Evolutionary conservation across 2,329 filamentous ascomycete species (phyloP), one percentile per base, ranked within the genome.

Genomic region (Colletotrichum echinochloae): DNA sequence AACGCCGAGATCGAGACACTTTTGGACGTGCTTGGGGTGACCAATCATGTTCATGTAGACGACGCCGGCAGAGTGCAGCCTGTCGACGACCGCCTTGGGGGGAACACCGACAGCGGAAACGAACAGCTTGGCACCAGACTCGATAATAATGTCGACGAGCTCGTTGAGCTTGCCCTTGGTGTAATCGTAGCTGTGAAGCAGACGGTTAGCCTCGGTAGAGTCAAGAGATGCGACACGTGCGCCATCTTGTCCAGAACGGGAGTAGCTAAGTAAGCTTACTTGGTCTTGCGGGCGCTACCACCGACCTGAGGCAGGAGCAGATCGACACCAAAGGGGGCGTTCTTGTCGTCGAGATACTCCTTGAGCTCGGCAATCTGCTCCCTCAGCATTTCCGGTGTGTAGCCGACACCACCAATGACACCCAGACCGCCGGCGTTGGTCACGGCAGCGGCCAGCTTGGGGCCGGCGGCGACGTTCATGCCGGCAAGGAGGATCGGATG

Each of bases 21-120:
- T 99, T 84, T 94, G 89, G 74, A 97, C 95, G 85, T 99, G 96
- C 91, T 99, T 99, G 79, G 96, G 95, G 88, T 99, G 96, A 75
- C 96, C 96, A 81, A 99, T 95, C 96, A 99, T 99, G 91, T 99
- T 99, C 96, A 98, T 98, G 88, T 97, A 97, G 75, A 97, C 88
- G 76, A 99, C 89, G 75, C 95, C 95, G 78, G 90, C 85, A 79
- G 90, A 89, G 89, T 99, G 96, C 56, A 99, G 90, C 80, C 89
- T 92, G 75, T 98, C 94, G 78, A 99, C 94, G 70, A 98, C 91
- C 76, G 88, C 85, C 83, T 93, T 94, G 75, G 96, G 94, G 52
- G 96, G 95, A 33, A 98, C 92, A 78, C 96, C 96, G 80, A 99
- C 94, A 77, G 96, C 96, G 62, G 94, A 98, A 77, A 99, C 96